Conservation (phyloP, 169 alveolate genomes). For the Babesia bigemina region DNA sequence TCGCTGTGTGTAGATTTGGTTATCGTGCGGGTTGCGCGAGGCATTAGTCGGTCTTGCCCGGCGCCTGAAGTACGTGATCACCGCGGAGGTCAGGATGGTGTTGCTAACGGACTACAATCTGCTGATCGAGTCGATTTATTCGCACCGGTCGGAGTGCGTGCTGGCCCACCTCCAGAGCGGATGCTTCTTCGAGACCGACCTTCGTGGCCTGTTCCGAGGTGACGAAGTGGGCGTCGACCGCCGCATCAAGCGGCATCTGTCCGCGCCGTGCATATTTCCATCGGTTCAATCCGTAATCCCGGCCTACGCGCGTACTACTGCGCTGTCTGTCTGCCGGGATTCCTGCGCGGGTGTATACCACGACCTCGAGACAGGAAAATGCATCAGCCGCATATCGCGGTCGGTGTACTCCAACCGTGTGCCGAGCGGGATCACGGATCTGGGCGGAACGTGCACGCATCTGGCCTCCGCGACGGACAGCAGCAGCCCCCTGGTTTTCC, state of each 20-base stretch:
- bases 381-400: conserved; percentile 35
- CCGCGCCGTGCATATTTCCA: conserved; percentile 33
- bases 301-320: conserved; percentile 34
- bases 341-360: conserved; percentile 37
- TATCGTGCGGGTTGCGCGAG: too few relatives aligned
- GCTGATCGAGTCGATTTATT: conserved; percentile 19
- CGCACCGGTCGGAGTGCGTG: conserved; percentile 35
- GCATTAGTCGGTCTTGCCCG: not conserved
- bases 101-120: conserved; percentile 25
- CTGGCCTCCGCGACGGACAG: conserved; percentile 26
- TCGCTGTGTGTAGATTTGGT: too few relatives aligned
- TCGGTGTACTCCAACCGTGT: conserved; percentile 13
- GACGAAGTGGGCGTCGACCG: conserved; percentile 22
- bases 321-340: conserved; percentile 44
- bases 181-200: conserved; percentile 26
- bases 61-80: not conserved
- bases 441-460: conserved; percentile 37
- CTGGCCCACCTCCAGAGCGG: conserved; percentile 40
- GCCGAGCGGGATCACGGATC: conserved; percentile 12
- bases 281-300: conserved; percentile 35
- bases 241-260: conserved; percentile 28
- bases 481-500: conserved; percentile 38
- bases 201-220: conserved; percentile 6
- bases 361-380: conserved; percentile 41
- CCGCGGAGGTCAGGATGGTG: conserved; percentile 15